Percentiles rank a stretch among this genome's conserved stretches.
Evolutionary conservation across 306 rosid genomes (phyloP).

Genomic region (Sechiopsis laciniata): DNA sequence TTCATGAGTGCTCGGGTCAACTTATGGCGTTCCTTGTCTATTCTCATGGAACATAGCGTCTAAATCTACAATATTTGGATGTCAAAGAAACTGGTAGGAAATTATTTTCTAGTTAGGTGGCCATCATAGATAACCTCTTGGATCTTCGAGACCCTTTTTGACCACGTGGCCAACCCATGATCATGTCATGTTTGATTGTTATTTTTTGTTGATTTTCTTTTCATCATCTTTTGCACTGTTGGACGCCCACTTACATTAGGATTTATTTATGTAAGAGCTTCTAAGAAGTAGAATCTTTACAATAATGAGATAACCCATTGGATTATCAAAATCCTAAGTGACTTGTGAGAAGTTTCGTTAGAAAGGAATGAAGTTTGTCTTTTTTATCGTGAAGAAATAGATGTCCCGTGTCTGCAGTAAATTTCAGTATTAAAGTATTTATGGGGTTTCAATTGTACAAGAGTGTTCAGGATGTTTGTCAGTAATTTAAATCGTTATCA

Average conservation of each 20-base stretch:
- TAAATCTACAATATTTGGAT: too few species aligned
- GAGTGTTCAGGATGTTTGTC: not conserved
- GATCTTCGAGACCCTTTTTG: too few species aligned
- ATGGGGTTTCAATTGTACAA: not conserved
- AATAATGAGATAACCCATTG: not conserved
- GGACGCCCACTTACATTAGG: not conserved
- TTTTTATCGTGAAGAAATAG: not conserved
- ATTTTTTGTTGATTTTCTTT: not conserved
- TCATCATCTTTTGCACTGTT: not conserved
- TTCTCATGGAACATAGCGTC: too few species aligned
- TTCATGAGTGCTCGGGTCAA: too few species aligned
- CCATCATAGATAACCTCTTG: too few species aligned
- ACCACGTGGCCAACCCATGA: too few species aligned
- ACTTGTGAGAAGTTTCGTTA: not conserved
- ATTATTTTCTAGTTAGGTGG: too few species aligned
- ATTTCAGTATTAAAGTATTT: not conserved
- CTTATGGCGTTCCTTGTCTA: too few species aligned
- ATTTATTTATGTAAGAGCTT: not conserved
- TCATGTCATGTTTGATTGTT: not conserved
- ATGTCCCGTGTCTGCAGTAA: not conserved
- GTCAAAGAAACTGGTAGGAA: too few species aligned
- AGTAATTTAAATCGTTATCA: not conserved
- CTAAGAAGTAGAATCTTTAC: not conserved
- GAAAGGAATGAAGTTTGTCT: not conserved
- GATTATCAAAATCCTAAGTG: not conserved